phyloP scores from a whole-genome alignment of 208 protist species.

The Wallacemonas sp. region DNA sequence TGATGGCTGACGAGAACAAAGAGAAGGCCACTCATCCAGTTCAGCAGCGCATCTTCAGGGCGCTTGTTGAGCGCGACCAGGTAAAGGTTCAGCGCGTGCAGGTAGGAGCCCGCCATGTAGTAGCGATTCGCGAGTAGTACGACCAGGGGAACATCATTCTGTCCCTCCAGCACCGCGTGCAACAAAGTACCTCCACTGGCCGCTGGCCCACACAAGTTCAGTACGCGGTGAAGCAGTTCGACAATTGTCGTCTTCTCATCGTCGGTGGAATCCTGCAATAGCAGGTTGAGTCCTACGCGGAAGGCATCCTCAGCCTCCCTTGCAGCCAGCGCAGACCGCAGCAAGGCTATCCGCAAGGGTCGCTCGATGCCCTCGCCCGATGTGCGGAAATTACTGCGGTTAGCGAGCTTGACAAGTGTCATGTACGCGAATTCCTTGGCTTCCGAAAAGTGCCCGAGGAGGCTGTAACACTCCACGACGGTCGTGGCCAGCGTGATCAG shows the following conservation, averaged over 20 bases:
- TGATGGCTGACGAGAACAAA: constrained; percentile 81
- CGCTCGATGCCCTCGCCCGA: constrained; percentile 52
- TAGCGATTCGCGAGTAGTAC: constrained; percentile 83
- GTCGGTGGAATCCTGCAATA: constrained; percentile 64
- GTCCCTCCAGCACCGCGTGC: constrained; percentile 42
- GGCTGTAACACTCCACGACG: constrained; percentile 82
- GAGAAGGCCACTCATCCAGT: constrained; percentile 75
- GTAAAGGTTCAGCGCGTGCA: constrained; percentile 74
- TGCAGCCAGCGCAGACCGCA: constrained; percentile 71
- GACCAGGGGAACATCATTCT: constrained; percentile 48
- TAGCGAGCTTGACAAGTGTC: constrained; percentile 50
- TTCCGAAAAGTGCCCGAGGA: constrained; percentile 80
- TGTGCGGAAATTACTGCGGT: constrained; percentile 42
- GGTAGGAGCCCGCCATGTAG: constrained; percentile 64
- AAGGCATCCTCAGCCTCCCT: constrained; percentile 80
- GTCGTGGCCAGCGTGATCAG: constrained; percentile 71
- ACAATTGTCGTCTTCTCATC: constrained; percentile 63
- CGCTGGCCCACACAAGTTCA: constrained; percentile 56
- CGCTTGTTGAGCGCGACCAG: constrained; percentile 54
- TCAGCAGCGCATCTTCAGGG: constrained; percentile 59
- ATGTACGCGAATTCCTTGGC: constrained; percentile 88
- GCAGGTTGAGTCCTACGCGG: constrained; percentile 71
- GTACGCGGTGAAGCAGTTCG: constrained; percentile 76
- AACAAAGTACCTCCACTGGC: constrained; percentile 39
- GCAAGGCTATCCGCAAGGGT: constrained; percentile 70